Evolutionary conservation across 148 eudicot genomes (phyloP).

Genomic region (Chenopodium formosanum): DNA sequence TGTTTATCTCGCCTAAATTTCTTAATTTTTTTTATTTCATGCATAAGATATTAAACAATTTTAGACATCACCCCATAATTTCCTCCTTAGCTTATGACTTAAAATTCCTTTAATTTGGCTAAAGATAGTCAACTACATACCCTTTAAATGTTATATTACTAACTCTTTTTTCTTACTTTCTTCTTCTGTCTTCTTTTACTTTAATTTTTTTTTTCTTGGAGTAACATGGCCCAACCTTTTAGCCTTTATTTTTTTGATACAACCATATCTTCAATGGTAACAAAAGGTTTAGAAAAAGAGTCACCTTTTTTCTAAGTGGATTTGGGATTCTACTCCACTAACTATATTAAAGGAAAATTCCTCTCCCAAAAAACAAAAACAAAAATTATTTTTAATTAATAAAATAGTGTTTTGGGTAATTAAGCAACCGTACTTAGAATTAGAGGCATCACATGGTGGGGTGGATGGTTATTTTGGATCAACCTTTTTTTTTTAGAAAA

Average conservation of each 20-base stretch:
- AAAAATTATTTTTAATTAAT: background rate
- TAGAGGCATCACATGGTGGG: constrained; percentile 31
- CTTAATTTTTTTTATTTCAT: background rate
- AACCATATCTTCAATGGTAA: background rate
- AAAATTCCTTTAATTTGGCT: background rate
- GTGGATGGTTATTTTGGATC: constrained; percentile 18
- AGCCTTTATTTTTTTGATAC: constrained; percentile 18
- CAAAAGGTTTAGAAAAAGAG: constrained; percentile 12
- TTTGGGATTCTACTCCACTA: constrained; percentile 22
- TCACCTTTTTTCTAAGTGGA: constrained; percentile 15
- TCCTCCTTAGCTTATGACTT: constrained; percentile 7
- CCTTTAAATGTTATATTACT: background rate
- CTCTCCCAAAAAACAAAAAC: too few species aligned
- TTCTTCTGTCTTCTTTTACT: background rate
- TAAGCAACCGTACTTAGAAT: background rate
- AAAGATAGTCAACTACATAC: constrained; percentile 8
- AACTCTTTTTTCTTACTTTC: background rate
- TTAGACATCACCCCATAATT: constrained; percentile 16
- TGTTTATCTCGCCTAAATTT: too few species aligned
- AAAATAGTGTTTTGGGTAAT: background rate
- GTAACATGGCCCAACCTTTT: constrained; percentile 12
- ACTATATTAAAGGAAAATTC: constrained; percentile 4
- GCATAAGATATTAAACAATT: background rate
- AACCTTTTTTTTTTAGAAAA: background rate
- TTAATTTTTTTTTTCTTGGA: background rate